Evolutionary conservation across 345 rosid species (phyloP).

Genomic region (Tarenaya hassleriana): DNA sequence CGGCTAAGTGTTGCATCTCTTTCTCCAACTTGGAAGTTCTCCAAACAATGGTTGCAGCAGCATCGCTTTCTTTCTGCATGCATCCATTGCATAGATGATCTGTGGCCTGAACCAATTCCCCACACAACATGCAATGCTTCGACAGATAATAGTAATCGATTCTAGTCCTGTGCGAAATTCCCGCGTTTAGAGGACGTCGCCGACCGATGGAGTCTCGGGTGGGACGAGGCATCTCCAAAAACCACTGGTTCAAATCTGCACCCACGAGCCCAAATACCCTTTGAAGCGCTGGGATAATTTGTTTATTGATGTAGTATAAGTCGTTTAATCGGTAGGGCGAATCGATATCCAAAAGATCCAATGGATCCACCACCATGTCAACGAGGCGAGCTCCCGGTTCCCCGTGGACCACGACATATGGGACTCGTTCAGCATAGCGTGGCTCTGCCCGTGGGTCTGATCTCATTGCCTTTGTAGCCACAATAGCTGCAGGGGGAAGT

Average conservation of each 20-base stretch:
- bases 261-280: conserved; percentile 86
- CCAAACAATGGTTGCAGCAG: conserved; percentile 55
- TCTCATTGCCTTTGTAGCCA: conserved; percentile 81
- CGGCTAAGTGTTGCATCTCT: conserved; percentile 85
- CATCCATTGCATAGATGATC: conserved; percentile 63
- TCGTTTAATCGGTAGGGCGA: conserved; percentile 81
- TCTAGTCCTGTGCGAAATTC: conserved; percentile 51
- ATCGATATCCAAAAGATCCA: conserved; percentile 65
- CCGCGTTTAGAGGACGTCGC: conserved; percentile 40
- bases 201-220: conserved; percentile 56
- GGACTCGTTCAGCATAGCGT: conserved; percentile 78
- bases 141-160: conserved; percentile 87
- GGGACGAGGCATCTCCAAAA: conserved; percentile 81
- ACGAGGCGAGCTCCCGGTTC: conserved; percentile 87
- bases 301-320: conserved; percentile 80
- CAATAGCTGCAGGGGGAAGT: conserved; percentile 92
- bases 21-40: conserved; percentile 77
- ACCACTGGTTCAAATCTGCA: conserved; percentile 77
- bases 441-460: conserved; percentile 92
- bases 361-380: conserved; percentile 94
- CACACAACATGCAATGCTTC: conserved; percentile 78
- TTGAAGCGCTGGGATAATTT: conserved; percentile 90
- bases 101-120: conserved; percentile 71
- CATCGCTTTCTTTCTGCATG: conserved; percentile 41
- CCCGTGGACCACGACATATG: conserved; percentile 88